These are phyloP conservation scores for Ophiosphaerella narmari DNA, from an alignment of 2,329 filamentous ascomycete genomes.

Conservation along the genomic window DNA sequence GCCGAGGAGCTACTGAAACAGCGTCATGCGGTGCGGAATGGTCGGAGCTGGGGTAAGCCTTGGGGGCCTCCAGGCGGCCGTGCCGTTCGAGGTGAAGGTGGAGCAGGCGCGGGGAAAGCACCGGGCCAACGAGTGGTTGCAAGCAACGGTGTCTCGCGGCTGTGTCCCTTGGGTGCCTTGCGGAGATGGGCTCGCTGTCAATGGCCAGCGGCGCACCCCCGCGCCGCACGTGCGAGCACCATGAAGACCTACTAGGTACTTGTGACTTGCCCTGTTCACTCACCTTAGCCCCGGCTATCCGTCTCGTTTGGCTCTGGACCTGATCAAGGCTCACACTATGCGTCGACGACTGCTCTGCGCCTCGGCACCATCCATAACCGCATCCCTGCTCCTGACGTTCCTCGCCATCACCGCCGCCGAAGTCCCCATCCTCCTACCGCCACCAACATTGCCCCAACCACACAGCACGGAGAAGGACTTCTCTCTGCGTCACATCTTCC, in stretches of 20 bases:
- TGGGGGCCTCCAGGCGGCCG: constrained; percentile 1
- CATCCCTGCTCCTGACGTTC: constrained; percentile 67
- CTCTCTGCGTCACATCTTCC: constrained; percentile 82
- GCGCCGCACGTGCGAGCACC: constrained; percentile 15
- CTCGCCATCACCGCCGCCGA: constrained; percentile 59
- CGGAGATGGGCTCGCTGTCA: constrained; percentile 6
- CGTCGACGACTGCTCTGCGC: constrained; percentile 40
- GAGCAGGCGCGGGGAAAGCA: background rate
- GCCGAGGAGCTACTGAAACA: constrained; percentile 28
- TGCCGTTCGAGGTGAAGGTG: background rate
- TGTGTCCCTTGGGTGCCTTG: background rate
- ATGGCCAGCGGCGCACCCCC: constrained; percentile 7
- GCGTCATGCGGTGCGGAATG: constrained; percentile 41
- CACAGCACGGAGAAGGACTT: constrained; percentile 35
- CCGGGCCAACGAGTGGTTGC: constrained; percentile 2
- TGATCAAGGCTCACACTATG: constrained; percentile 18
- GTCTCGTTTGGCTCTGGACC: background rate
- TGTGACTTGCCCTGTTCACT: background rate
- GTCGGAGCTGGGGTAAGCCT: constrained; percentile 14
- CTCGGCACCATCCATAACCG: constrained; percentile 67
- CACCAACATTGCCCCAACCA: constrained; percentile 25
- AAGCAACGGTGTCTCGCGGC: background rate
- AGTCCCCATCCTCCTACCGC: constrained; percentile 31
- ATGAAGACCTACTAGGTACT: constrained; percentile 3
- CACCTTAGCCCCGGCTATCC: background rate